Conservation (phyloP, 78 protist species). For the Trichosphaerium sp. region DNA sequence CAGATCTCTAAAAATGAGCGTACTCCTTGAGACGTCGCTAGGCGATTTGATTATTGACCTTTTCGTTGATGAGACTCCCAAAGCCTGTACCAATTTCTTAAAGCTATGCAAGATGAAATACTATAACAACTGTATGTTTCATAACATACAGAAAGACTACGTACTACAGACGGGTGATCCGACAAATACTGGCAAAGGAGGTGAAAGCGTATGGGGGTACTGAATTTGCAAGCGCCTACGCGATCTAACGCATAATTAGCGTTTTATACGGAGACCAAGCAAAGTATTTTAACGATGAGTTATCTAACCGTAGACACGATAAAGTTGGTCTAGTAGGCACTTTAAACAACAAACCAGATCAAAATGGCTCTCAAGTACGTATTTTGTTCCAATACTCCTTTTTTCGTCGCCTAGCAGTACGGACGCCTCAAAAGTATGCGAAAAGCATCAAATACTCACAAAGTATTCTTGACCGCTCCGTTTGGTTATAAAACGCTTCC, state of each 20-base stretch:
- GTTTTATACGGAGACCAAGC: conserved; percentile 53
- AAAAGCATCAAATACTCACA: no score
- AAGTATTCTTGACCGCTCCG: no score
- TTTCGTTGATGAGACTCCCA: conserved; percentile 68
- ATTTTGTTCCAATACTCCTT: not conserved
- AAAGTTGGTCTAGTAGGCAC: conserved; percentile 49
- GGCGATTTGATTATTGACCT: conserved; percentile 93
- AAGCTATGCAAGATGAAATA: conserved; percentile 93
- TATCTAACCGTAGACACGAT: conserved; percentile 36
- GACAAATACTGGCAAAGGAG: conserved; percentile 79
- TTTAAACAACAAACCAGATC: conserved; percentile 45
- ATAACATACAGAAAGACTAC: conserved; percentile 70
- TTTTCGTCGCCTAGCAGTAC: no score
- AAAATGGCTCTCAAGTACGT: conserved; percentile 42
- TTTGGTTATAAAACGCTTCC: no score
- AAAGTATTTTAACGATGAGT: conserved; percentile 73
- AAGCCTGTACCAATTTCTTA: conserved; percentile 74
- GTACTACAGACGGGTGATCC: conserved; percentile 89
- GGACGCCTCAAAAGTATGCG: no score
- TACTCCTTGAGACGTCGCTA: conserved; percentile 82
- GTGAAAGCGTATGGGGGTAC: conserved; percentile 66
- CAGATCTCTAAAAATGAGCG: conserved; percentile 44
- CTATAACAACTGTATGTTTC: conserved; percentile 80
- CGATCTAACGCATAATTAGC: not conserved
- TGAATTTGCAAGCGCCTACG: not conserved